Percentiles rank a stretch among this genome's conserved stretches.
phyloP scores from a whole-genome alignment of 2,329 filamentous ascomycete genomes.

The Aspergillus sp. region DNA sequence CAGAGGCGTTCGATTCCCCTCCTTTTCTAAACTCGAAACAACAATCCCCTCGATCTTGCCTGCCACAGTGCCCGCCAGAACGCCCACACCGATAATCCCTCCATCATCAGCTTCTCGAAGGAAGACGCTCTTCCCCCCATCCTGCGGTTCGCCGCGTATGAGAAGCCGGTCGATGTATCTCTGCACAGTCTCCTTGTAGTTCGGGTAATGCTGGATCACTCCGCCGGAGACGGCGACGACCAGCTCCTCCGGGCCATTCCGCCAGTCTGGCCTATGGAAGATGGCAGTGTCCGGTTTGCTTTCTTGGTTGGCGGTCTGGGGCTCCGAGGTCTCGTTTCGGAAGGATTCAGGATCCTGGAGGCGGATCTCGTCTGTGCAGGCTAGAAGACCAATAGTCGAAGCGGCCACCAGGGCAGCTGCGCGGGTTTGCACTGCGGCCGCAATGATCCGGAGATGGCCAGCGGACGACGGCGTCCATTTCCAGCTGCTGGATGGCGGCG shows the following conservation, averaged over 20 bases:
- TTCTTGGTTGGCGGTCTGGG: constrained; percentile 1
- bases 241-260: constrained; percentile 44
- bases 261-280: constrained; percentile 16
- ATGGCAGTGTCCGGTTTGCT: constrained; percentile 8
- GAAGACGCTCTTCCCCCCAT: constrained; percentile 39
- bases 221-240: constrained; percentile 69
- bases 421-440: constrained; percentile 57
- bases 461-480: constrained; percentile 55
- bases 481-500: constrained; percentile 35
- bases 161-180: constrained; percentile 52
- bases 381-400: constrained; percentile 57
- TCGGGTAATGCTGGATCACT: constrained; percentile 65
- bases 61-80: constrained; percentile 38
- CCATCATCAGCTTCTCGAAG: constrained; percentile 43
- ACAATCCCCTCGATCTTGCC: constrained; percentile 22
- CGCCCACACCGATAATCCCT: constrained; percentile 44
- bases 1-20: neutral
- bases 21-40: constrained; percentile 8
- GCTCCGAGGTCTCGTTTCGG: neutral
- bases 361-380: constrained; percentile 55
- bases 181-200: constrained; percentile 60
- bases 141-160: constrained; percentile 29
- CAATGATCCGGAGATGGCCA: constrained; percentile 51
- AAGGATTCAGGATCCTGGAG: constrained; percentile 17
- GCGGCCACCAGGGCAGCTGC: constrained; percentile 64